A percentile compares a stretch with the other conserved stretches of the same genome.
Evolutionary conservation across 495 filamentous ascomycete species (phyloP).

Genomic region (Letharia columbiana): DNA sequence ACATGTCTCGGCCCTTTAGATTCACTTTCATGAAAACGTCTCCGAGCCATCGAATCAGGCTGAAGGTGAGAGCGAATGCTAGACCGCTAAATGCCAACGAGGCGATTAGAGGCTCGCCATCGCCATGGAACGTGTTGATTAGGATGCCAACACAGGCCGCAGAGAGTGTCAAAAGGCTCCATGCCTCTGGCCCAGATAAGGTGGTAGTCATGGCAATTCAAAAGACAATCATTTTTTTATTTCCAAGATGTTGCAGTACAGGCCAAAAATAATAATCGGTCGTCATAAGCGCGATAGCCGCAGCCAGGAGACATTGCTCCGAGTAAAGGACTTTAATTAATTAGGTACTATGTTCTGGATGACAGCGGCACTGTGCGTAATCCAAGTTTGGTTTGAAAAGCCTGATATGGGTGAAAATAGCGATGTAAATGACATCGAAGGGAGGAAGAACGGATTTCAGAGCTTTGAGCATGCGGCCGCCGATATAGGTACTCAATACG

Average conservation of each 20-base stretch:
- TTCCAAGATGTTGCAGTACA: background rate
- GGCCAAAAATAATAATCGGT: background rate
- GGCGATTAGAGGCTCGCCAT: slow-evolving; percentile 83
- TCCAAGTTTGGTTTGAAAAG: background rate
- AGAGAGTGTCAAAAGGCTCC: slow-evolving; percentile 59
- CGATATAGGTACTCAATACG: slow-evolving; percentile 29
- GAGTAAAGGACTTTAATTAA: background rate
- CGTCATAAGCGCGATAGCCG: background rate
- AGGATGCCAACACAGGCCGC: slow-evolving; percentile 65
- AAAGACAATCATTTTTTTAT: slow-evolving; percentile 31
- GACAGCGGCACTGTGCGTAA: background rate
- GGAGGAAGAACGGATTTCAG: slow-evolving; percentile 41
- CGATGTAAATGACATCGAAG: background rate
- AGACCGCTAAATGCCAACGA: slow-evolving; percentile 80
- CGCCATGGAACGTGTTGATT: slow-evolving; percentile 69
- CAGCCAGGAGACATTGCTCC: background rate
- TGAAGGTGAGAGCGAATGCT: slow-evolving; percentile 69
- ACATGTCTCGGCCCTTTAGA: slow-evolving; percentile 84
- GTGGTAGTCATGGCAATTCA: slow-evolving; percentile 26
- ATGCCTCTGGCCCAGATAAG: slow-evolving; percentile 60
- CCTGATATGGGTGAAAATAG: background rate
- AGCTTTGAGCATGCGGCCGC: slow-evolving; percentile 61
- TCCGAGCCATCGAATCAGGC: slow-evolving; percentile 91
- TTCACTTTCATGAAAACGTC: slow-evolving; percentile 81
- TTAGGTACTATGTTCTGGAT: background rate